Evolutionary conservation across 768 basidiomycete genomes (phyloP).

Genomic region (Mrakia frigida): DNA sequence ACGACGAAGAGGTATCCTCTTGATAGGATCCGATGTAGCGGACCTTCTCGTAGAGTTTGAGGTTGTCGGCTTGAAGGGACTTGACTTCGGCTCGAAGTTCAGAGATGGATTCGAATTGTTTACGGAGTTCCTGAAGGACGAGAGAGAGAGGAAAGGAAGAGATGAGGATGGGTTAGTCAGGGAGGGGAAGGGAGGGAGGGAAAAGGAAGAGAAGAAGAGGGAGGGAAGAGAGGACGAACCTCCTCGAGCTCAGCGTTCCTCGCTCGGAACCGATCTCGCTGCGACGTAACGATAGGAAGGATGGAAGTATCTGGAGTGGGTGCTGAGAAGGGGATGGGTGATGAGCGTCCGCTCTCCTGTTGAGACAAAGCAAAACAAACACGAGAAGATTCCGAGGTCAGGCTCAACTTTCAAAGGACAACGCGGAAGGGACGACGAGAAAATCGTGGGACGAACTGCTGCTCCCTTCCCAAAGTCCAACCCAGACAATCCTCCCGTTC

Average conservation of each 20-base stretch:
- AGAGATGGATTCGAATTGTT: conserved; percentile 89
- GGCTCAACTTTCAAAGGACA: neutral
- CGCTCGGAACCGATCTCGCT: conserved; percentile 94
- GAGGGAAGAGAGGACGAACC: conserved; percentile 47
- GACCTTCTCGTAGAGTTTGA: conserved; percentile 98
- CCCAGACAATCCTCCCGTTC: conserved; percentile 60
- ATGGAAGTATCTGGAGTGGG: conserved; percentile 75
- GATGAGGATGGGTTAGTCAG: neutral
- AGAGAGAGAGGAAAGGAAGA: too few relatives aligned
- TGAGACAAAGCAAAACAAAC: neutral
- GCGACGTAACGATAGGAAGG: conserved; percentile 95
- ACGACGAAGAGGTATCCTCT: conserved; percentile 44
- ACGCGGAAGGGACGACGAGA: neutral
- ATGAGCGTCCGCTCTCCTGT: conserved; percentile 42
- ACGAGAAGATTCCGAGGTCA: neutral
- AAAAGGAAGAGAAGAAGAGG: neutral
- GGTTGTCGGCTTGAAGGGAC: conserved; percentile 84
- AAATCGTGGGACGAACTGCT: neutral
- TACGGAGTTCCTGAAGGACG: conserved; percentile 70
- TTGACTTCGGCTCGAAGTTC: conserved; percentile 91
- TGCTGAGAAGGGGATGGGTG: conserved; percentile 63
- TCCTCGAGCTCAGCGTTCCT: conserved; percentile 96
- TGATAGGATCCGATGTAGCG: conserved; percentile 97
- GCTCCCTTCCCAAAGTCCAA: conserved; percentile 52
- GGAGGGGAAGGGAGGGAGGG: neutral